A percentile compares a stretch with the other conserved stretches of the same genome.
These are phyloP conservation scores for Kuraishia hungarica DNA, from an alignment of 805 yeast genomes.

Conservation along the genomic window DNA sequence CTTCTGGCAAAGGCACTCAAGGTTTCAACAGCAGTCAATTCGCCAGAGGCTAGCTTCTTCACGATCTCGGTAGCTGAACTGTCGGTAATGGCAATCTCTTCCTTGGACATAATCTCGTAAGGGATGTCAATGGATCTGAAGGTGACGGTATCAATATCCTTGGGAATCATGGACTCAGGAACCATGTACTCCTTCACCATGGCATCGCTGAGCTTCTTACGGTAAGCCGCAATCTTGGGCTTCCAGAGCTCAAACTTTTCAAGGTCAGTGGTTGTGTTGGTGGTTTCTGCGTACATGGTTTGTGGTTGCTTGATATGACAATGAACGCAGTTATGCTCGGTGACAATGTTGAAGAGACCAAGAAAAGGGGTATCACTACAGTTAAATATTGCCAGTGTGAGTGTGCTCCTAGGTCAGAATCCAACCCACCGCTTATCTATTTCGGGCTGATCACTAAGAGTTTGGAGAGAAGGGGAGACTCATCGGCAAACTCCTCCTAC, in stretches of 20 bases:
- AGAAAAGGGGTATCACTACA: background rate
- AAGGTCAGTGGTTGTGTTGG: background rate
- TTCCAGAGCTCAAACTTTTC: conserved; percentile 11
- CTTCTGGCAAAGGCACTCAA: conserved; percentile 57
- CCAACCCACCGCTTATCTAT: background rate
- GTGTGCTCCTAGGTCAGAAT: too few relatives aligned
- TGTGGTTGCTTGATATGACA: background rate
- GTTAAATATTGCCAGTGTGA: background rate
- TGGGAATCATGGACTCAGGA: conserved; percentile 14
- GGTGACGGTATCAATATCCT: background rate
- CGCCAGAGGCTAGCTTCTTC: conserved; percentile 34
- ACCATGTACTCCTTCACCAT: conserved; percentile 17
- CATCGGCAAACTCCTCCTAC: background rate
- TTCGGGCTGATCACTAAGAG: background rate
- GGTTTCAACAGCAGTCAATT: conserved; percentile 40
- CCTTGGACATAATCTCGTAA: conserved; percentile 16
- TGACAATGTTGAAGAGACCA: too few relatives aligned
- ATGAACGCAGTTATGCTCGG: too few relatives aligned
- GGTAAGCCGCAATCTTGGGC: conserved; percentile 25
- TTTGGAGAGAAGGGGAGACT: background rate
- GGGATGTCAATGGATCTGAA: conserved; percentile 10
- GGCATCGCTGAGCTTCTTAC: conserved; percentile 15
- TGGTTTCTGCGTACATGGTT: background rate
- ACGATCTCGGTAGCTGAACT: conserved; percentile 32
- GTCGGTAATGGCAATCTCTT: conserved; percentile 36